phyloP scores from a whole-genome alignment of 805 yeast species.

The Candida railenensis region DNA sequence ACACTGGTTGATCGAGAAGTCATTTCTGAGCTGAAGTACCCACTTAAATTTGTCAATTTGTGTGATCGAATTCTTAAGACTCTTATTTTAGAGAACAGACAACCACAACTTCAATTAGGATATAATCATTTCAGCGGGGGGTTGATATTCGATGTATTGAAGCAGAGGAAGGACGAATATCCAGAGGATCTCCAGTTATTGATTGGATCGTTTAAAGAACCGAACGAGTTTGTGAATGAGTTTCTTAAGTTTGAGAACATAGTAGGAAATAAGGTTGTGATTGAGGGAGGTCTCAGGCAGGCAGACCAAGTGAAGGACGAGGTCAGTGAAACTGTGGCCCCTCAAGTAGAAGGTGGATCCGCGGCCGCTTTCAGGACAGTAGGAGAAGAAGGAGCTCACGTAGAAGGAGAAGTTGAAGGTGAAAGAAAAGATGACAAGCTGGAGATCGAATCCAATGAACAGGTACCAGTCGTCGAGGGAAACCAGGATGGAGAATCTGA shows the following conservation, averaged over 20 bases:
- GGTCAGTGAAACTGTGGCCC: not conserved
- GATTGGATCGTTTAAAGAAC: conserved; percentile 17
- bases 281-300: conserved; percentile 3
- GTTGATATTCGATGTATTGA: conserved; percentile 23
- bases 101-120: conserved; percentile 8
- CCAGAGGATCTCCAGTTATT: conserved; percentile 18
- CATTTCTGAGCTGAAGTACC: conserved; percentile 6
- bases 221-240: conserved; percentile 25
- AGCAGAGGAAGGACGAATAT: conserved; percentile 12
- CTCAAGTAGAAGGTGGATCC: not conserved
- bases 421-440: conserved; percentile 8
- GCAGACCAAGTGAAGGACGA: conserved; percentile 3
- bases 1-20: not conserved
- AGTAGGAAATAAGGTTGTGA: not conserved
- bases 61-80: conserved; percentile 6
- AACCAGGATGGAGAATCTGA: conserved; percentile 10
- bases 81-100: conserved; percentile 1
- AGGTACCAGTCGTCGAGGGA: conserved; percentile 5
- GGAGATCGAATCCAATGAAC: not conserved
- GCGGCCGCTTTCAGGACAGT: conserved; percentile 1
- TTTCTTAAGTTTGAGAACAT: conserved; percentile 24
- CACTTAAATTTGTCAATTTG: conserved; percentile 8
- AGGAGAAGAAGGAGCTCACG: conserved; percentile 13
- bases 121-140: conserved; percentile 20
- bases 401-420: conserved; percentile 12